Conservation (phyloP, 1,284 basidiomycete species). For the Microstroma glucosiphilum region DNA sequence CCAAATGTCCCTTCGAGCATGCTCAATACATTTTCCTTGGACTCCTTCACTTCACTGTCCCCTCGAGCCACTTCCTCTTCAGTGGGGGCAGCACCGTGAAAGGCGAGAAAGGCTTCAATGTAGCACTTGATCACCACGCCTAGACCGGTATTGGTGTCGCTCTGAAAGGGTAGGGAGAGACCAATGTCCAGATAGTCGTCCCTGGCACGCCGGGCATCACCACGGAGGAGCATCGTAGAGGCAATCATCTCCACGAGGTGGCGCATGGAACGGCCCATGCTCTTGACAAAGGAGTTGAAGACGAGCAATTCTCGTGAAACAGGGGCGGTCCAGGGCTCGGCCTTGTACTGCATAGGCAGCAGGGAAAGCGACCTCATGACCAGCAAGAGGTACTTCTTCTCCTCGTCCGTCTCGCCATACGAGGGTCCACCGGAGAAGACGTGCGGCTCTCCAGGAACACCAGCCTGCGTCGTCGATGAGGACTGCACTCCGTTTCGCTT, state of each 20-base stretch:
- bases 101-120: constrained; percentile 75
- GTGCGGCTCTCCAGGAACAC: neutral
- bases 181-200: constrained; percentile 90
- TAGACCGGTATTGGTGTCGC: constrained; percentile 94
- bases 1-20: constrained; percentile 88
- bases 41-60: constrained; percentile 66
- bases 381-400: constrained; percentile 66
- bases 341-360: constrained; percentile 81
- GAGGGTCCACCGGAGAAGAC: constrained; percentile 6
- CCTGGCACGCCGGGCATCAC: constrained; percentile 73
- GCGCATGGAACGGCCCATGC: constrained; percentile 79
- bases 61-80: constrained; percentile 55
- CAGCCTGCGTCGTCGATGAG: neutral
- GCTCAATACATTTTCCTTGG: constrained; percentile 78
- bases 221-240: constrained; percentile 81
- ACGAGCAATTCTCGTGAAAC: constrained; percentile 90
- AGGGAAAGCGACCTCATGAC: constrained; percentile 94
- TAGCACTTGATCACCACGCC: constrained; percentile 85
- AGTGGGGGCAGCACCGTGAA: constrained; percentile 59
- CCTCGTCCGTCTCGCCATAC: constrained; percentile 33
- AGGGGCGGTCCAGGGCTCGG: constrained; percentile 63
- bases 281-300: constrained; percentile 94
- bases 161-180: constrained; percentile 67
- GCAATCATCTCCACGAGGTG: constrained; percentile 84
- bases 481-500: constrained; percentile 50